A percentile compares a stretch with the other conserved stretches of the same genome.
Evolutionary conservation across 768 basidiomycete genomes (phyloP).

Genomic region (Gymnopilus dilepis): DNA sequence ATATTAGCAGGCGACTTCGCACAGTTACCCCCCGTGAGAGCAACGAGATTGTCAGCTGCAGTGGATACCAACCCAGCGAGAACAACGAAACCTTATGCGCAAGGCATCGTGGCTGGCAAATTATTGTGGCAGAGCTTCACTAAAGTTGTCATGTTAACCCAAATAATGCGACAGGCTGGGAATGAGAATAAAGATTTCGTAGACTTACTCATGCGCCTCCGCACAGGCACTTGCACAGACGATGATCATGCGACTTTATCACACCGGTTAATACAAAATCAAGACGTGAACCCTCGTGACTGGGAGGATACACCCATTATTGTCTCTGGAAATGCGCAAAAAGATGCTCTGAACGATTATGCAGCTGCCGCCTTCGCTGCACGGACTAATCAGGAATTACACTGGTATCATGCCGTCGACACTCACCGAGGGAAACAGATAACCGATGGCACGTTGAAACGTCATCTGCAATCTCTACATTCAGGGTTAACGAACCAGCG

Average conservation of each 20-base stretch:
- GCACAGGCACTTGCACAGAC: constrained; percentile 30
- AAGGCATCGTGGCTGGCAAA: constrained; percentile 33
- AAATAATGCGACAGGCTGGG: constrained; percentile 34
- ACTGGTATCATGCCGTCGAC: constrained; percentile 39
- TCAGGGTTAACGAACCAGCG: constrained; percentile 35
- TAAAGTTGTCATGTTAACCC: constrained; percentile 33
- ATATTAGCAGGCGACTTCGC: constrained; percentile 51
- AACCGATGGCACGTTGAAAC: background rate
- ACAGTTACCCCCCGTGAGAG: constrained; percentile 43
- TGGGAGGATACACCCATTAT: constrained; percentile 40
- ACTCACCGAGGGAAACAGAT: constrained; percentile 11
- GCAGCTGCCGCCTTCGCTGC: constrained; percentile 32
- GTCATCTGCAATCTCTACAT: constrained; percentile 21
- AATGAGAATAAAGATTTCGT: constrained; percentile 28
- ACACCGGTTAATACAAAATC: constrained; percentile 16
- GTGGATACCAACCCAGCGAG: constrained; percentile 12
- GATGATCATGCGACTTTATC: constrained; percentile 30
- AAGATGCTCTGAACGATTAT: constrained; percentile 41
- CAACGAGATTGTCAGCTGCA: constrained; percentile 27
- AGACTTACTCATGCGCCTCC: constrained; percentile 24
- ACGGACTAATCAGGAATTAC: constrained; percentile 12
- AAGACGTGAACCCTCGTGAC: constrained; percentile 1
- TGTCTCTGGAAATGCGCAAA: constrained; percentile 39
- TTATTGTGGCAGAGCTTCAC: constrained; percentile 38
- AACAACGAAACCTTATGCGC: constrained; percentile 6